Conservation (phyloP, 306 rosid genomes). For the Cicer yamashitae region DNA sequence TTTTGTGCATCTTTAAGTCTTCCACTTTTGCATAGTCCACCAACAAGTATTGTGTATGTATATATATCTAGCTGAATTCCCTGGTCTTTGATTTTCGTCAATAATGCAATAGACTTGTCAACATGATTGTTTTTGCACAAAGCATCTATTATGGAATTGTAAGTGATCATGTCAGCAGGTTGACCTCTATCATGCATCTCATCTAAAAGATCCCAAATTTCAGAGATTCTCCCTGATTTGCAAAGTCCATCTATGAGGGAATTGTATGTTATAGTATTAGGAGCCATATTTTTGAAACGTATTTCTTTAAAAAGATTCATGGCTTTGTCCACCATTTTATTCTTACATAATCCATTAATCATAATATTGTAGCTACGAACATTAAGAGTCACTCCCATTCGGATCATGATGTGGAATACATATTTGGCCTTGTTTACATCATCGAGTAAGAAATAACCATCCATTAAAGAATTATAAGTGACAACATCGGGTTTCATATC, state of each 20-base stretch:
- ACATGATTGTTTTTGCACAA: too few species aligned
- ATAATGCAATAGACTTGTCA: too few species aligned
- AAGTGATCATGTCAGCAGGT: too few species aligned
- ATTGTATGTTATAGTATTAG: neutral
- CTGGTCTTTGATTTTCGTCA: too few species aligned
- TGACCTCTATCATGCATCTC: too few species aligned
- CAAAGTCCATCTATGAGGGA: conserved; percentile 17
- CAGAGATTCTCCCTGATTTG: too few species aligned
- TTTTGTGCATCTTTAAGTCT: too few species aligned
- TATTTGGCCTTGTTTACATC: conserved; percentile 17
- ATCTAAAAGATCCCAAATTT: too few species aligned
- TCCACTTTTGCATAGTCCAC: too few species aligned
- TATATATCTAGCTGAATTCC: too few species aligned
- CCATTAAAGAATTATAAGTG: neutral
- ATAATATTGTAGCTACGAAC: neutral
- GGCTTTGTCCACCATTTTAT: conserved; percentile 29
- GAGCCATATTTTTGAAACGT: neutral
- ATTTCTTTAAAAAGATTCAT: conserved; percentile 33
- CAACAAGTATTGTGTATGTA: too few species aligned
- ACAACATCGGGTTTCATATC: neutral
- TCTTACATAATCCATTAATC: conserved; percentile 14
- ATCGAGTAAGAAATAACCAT: conserved; percentile 35
- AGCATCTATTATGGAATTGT: too few species aligned
- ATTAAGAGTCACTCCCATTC: neutral
- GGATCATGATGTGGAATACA: neutral